Base-by-base conservation (phyloP, 495 filamentous ascomycete species). In the Sporormia fimetaria region DNA sequence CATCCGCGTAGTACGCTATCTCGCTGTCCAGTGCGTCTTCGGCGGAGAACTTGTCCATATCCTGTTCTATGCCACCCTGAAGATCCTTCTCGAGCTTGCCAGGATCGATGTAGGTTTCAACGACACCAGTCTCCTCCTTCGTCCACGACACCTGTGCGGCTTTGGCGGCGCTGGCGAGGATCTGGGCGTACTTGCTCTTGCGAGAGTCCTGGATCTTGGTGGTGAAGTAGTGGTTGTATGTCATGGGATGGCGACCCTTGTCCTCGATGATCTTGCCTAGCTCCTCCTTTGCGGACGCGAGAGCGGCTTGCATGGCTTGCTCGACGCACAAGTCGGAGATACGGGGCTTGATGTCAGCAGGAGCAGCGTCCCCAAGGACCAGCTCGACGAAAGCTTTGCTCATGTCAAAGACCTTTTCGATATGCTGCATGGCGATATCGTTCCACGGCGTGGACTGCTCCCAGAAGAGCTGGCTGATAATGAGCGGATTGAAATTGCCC, bases 221-320 rank as follows among this genome's bases (percentile, higher is more conserved):
- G 8, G 50, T 54, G 39, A 42, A 57, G 37, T 57, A 57, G 24
- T 55, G 54, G 24, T 57, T 57, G 37, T 57, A 57, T 2, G 47
- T 55, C 35, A 57, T 57, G n/a, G 52, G 48, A 16, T 41, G 46
- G 11, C 46, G 29, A 0, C 11, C 7, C 23, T 51, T 54, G 37
- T 54, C 51, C 6, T 10, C 22, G 4, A 55, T 33, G 25, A 57
- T 42, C 34, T 46, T 40, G 6, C n/a, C n/a, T 3, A 57, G 28
- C 36, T 57, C 51, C n/a, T 49, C 37, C 9, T 37, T 29, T 4
- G 23, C 22, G 6, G 18, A 33, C 12, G 30, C 10, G 7, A 42
- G 9, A 2, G 35, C 10, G 2, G 25, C 11, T 15, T 30, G 11
- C 2, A 52, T 29, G 0, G 40, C 40, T 6, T n/a, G 21, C 4